Evolutionary conservation across 257 asterid species (phyloP), one percentile per base, ranked within the genome.

Genomic region (Nicotiana knightiana): DNA sequence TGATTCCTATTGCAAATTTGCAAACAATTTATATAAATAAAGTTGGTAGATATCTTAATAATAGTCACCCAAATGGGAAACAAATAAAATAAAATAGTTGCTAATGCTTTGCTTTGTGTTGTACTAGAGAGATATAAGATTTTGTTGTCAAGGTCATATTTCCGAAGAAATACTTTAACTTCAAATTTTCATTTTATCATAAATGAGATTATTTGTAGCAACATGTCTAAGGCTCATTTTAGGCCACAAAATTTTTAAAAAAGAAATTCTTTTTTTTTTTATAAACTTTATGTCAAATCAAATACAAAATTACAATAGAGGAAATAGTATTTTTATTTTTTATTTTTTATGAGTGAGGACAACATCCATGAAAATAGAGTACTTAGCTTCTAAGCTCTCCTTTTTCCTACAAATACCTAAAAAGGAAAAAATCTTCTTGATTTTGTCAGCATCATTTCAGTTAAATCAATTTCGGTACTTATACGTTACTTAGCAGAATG

Each of bases 371-470:
- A 73, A 73, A 48, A 51, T 73, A 73, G 62, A 73, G 63, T 73
- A 73, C 46, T 73, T 73, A 73, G 79, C 79, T 73, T 73, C 63
- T 73, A 73, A 26, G 79, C 43, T 48, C 79, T 73, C 63, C 8
- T 15, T 51, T 73, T 43, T 15, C 15, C 0, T 35, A 48, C 18
- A 26, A 21, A 43, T 51, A 48, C 79, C 62, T 13, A 51, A 73
- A 32, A 32, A 32, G 35, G 35, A 2, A 3, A 32, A 26, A 73
- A 4, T n/a, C 53, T 37, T 73, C 13, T 51, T 35, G 24, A 73
- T 51, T 71, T 51, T 73, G 63, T 51, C 79, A 73, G 63, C 79
- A 73, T 73, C 79, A 48, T 73, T 73, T 71, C 51, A 73, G 43
- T 39, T 73, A 48, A 43, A 73, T 73, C 79, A 73, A 73, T 51